Evolutionary conservation across 352 stramenopile species (phyloP), one percentile per base, ranked within the genome.

Genomic region (Phytophthora fragariaefolia): DNA sequence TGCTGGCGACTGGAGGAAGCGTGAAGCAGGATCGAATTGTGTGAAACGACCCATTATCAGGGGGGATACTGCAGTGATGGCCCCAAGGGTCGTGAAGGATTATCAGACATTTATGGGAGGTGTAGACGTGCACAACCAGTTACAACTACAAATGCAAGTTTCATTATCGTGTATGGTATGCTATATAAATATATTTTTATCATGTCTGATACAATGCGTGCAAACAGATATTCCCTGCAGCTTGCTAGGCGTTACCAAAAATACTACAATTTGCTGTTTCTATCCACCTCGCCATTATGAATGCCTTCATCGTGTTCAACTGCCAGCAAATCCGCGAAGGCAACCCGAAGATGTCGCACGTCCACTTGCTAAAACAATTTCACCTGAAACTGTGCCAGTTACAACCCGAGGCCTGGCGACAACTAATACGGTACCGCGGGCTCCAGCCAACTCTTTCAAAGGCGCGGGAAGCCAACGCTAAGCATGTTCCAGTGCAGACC

Each of bases 301-400:
- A 63, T 18, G 20, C 46, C 6, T 58, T 63, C 13, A 63, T 69
- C 22, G 28, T 62, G 34, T 52, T 26, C 61, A 69, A 63, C 34
- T 4, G 13, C 2, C 12, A 20, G 15, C 57, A 47, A 1, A 5
- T 13, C 2, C n/a, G 17, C 3, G 17, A 47, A 15, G 34, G 13
- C 15, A 45, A 51, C 15, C 4, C 20, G 6, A 64, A 57, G 34
- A 3, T 64, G 5, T 52, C 32, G 0, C 57, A 57, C 15, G 22
- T 64, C 28, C 13, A 17, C 2, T 64, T 64, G 9, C 18, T 64
- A 1, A 64, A 64, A 27, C 34, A 57, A 23, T 42, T 64, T 4
- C 24, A 46, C 15, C 24, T 52, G 4, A 23, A 63, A 46, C 34
- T 64, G 5, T 40, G 47, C 27, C 45, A 63, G 36, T 17, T 64